Percentiles rank a stretch among this genome's conserved stretches.
These are phyloP conservation scores for Adansonia madagascariensis DNA, from an alignment of 441 rosid genomes.

Conservation along the genomic window DNA sequence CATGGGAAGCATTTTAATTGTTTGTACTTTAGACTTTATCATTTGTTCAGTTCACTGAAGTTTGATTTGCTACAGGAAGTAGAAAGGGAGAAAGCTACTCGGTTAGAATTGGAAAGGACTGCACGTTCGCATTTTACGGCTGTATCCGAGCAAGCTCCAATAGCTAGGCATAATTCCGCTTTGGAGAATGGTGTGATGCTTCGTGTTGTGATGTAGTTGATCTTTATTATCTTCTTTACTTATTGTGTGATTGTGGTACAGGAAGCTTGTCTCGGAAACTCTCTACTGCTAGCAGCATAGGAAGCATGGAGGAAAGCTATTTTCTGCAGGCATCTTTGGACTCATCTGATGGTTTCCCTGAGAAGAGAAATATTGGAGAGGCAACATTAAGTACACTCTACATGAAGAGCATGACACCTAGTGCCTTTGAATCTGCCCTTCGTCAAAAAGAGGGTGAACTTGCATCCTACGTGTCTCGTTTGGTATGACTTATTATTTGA, in stretches of 20 bases:
- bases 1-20: neutral
- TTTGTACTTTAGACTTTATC: conserved; percentile 11
- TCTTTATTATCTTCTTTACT: conserved; percentile 27
- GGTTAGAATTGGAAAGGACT: conserved; percentile 79
- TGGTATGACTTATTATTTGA: conserved; percentile 54
- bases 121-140: conserved; percentile 50
- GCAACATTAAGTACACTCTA: conserved; percentile 71
- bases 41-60: conserved; percentile 23
- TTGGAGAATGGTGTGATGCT: conserved; percentile 68
- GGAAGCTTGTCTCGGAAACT: conserved; percentile 74
- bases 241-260: conserved; percentile 39
- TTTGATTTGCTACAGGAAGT: conserved; percentile 62
- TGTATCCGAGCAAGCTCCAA: conserved; percentile 59
- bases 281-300: conserved; percentile 83
- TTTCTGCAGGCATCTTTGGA: conserved; percentile 93
- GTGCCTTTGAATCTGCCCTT: conserved; percentile 89
- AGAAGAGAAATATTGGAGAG: conserved; percentile 72
- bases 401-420: conserved; percentile 90
- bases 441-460: conserved; percentile 99
- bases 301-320: conserved; percentile 97
- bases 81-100: conserved; percentile 85
- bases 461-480: conserved; percentile 93
- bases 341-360: conserved; percentile 71
- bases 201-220: conserved; percentile 24
- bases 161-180: conserved; percentile 60